These are phyloP conservation scores for Tetrahymena malaccensis DNA, from an alignment of 73 alveolate genomes.

Conservation along the genomic window DNA sequence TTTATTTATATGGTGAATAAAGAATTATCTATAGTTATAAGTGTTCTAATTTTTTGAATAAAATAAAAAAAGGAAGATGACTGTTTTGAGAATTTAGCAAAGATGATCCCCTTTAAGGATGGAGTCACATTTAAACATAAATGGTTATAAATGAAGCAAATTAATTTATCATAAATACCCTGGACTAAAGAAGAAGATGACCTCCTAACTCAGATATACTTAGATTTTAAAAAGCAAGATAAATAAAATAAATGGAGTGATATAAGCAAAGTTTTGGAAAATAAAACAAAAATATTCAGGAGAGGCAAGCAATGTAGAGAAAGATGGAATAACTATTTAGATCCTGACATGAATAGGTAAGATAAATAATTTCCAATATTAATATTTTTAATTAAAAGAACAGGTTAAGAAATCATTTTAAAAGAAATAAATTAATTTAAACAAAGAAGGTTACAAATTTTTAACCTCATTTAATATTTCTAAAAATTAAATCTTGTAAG, in stretches of 20 bases:
- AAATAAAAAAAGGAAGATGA: neutral
- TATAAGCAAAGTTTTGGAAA: neutral
- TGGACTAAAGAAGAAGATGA: neutral
- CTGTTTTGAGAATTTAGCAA: neutral
- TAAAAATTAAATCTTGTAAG: neutral
- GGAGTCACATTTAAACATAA: neutral
- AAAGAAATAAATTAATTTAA: too few relatives aligned
- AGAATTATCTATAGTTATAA: neutral
- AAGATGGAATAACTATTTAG: slow-evolving; percentile 29
- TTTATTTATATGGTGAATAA: neutral
- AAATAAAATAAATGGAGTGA: neutral
- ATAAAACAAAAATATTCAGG: neutral
- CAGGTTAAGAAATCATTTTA: too few relatives aligned
- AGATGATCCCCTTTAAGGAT: neutral
- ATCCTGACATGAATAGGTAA: slow-evolving; percentile 14
- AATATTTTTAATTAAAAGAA: too few relatives aligned
- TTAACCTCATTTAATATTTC: neutral
- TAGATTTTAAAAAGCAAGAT: neutral
- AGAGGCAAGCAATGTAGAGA: slow-evolving; percentile 34
- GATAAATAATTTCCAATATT: too few relatives aligned
- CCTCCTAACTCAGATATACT: neutral
- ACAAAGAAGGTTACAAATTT: neutral
- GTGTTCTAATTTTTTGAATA: neutral
- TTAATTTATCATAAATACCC: neutral
- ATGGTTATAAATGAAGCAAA: neutral